phyloP scores from a whole-genome alignment of 2,329 filamentous ascomycete genomes.

The Botrytis byssoidea region DNA sequence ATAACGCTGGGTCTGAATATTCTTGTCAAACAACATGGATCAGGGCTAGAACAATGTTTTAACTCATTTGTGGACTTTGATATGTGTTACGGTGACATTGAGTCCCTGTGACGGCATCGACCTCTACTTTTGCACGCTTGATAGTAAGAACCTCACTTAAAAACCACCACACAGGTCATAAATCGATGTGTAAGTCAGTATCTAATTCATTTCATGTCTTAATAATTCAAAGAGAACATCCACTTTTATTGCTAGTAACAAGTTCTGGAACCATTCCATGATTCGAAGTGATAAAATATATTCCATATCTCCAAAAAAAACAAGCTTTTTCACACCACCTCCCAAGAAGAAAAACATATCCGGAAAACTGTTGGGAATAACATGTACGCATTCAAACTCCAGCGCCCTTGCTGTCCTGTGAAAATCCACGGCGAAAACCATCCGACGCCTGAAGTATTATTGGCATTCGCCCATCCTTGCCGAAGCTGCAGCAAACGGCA shows the following conservation, averaged over 20 bases:
- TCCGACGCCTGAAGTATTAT: conserved; percentile 36
- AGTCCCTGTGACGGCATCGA: not conserved
- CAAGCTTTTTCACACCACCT: conserved; percentile 22
- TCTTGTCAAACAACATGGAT: conserved; percentile 5
- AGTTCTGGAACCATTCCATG: conserved; percentile 7
- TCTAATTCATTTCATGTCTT: not conserved
- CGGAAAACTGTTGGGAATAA: conserved; percentile 2
- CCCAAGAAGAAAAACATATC: conserved; percentile 20
- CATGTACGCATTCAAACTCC: conserved; percentile 26
- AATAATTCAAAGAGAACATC: not conserved
- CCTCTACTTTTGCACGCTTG: not conserved
- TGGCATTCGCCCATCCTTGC: conserved; percentile 37
- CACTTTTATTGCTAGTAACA: conserved; percentile 12
- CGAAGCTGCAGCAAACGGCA: conserved; percentile 30
- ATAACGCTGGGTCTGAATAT: not conserved
- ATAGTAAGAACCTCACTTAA: not conserved
- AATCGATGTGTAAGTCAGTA: not conserved
- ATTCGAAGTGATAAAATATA: conserved; percentile 8
- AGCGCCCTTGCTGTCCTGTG: conserved; percentile 35
- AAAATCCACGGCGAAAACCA: conserved; percentile 31
- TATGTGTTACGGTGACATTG: not conserved
- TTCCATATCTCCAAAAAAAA: conserved; percentile 12
- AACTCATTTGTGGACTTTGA: not conserved
- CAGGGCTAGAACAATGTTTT: not conserved
- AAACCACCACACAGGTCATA: not conserved